Conservation (phyloP, 148 eudicot species). For the Bassia scoparia region DNA sequence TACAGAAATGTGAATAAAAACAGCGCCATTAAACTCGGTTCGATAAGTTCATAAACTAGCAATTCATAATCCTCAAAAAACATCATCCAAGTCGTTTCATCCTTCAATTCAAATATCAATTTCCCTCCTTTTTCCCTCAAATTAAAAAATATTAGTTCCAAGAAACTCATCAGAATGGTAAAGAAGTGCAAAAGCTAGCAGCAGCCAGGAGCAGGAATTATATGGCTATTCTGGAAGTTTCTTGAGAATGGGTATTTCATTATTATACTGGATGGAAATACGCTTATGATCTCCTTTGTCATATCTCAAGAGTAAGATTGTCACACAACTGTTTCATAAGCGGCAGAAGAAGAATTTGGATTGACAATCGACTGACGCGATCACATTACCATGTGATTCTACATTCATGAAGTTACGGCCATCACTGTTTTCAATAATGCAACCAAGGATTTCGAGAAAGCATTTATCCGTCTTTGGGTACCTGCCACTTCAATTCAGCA, state of each 20-base stretch:
- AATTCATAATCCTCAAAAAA: background rate
- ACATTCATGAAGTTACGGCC: slow-evolving; percentile 15
- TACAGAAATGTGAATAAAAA: background rate
- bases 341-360: slow-evolving; percentile 29
- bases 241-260: slow-evolving; percentile 12
- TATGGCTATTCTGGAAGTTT: background rate
- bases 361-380: slow-evolving; percentile 9
- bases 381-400: slow-evolving; percentile 20
- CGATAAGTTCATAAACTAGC: too few relatives aligned
- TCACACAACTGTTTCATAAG: slow-evolving; percentile 4
- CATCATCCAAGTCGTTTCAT: background rate
- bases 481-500: background rate
- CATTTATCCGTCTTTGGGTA: slow-evolving; percentile 17
- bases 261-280: slow-evolving; percentile 14
- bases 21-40: background rate
- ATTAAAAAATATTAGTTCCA: slow-evolving; percentile 18
- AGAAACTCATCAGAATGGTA: slow-evolving; percentile 27
- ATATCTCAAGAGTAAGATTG: slow-evolving; percentile 16
- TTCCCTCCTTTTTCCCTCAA: background rate
- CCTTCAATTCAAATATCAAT: background rate
- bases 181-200: slow-evolving; percentile 27
- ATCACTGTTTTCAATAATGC: slow-evolving; percentile 9
- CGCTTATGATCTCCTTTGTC: slow-evolving; percentile 20
- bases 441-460: slow-evolving; percentile 16
- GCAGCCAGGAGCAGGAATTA: slow-evolving; percentile 22